Percentiles rank a stretch among this genome's conserved stretches.
phyloP scores from a whole-genome alignment of 345 rosid genomes.

The Dipteronia dyeriana region DNA sequence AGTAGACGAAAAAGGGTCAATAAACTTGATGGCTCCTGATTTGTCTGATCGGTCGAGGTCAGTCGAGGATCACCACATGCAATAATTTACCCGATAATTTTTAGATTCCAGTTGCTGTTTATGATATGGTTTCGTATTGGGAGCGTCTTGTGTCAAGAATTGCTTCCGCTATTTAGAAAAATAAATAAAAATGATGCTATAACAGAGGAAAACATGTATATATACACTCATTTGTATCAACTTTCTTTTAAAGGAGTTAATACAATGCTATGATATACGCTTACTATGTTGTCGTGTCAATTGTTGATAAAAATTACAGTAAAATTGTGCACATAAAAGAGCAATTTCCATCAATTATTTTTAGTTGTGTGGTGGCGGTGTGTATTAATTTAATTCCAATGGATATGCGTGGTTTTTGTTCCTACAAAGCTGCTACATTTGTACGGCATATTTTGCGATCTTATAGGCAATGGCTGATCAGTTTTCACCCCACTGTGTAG shows the following conservation, averaged over 20 bases:
- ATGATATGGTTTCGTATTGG: no score
- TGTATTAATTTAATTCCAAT: slow-evolving; percentile 7
- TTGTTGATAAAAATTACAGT: slow-evolving; percentile 17
- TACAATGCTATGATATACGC: neutral
- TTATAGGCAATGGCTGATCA: neutral
- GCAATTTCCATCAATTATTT: slow-evolving; percentile 17
- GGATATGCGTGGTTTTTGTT: slow-evolving; percentile 9
- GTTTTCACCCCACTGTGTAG: neutral
- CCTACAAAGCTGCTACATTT: slow-evolving; percentile 2
- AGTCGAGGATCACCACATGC: no score
- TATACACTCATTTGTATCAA: neutral
- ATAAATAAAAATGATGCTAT: neutral
- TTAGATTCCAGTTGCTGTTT: no score
- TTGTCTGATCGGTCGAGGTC: no score
- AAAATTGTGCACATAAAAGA: slow-evolving; percentile 3
- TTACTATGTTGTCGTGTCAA: neutral
- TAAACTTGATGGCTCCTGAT: no score
- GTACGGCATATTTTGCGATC: neutral
- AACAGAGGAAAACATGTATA: neutral
- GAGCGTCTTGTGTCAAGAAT: no score
- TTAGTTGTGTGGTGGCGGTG: neutral
- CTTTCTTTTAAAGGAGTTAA: neutral
- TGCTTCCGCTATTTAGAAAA: neutral
- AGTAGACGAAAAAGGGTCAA: no score
- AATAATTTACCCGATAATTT: no score